Percentiles rank a stretch among this genome's conserved stretches.
Conservation (phyloP, 2,329 filamentous ascomycete genomes). For the Aspergillus pseudoterreus region DNA sequence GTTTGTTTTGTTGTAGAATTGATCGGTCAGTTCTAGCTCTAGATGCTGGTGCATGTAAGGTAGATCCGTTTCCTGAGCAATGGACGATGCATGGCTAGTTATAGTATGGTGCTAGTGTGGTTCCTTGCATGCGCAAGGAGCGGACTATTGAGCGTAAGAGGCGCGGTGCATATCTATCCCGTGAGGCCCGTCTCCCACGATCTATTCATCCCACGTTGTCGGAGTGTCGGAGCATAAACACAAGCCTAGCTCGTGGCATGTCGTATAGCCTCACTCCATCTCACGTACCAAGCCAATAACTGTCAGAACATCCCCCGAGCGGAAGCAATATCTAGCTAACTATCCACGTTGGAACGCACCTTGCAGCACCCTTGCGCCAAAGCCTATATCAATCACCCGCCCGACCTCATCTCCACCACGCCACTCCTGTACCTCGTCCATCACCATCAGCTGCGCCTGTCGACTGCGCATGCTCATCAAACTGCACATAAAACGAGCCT, state of each 20-base stretch:
- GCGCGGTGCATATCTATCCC: too few relatives aligned
- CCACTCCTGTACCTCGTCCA: not conserved
- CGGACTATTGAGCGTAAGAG: too few relatives aligned
- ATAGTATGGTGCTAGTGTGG: not conserved
- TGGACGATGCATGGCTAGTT: not conserved
- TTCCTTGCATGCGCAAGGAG: not conserved
- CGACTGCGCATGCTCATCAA: not conserved
- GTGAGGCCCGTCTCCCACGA: too few relatives aligned
- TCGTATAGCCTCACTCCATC: too few relatives aligned
- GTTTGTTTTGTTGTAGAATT: not conserved
- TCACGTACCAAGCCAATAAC: too few relatives aligned
- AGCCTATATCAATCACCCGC: too few relatives aligned
- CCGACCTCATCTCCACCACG: too few relatives aligned
- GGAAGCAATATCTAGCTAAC: too few relatives aligned
- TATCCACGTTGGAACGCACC: not conserved
- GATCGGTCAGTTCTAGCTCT: not conserved
- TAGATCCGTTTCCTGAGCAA: not conserved
- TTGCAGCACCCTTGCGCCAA: not conserved
- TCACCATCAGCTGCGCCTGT: not conserved
- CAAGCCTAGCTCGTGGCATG: too few relatives aligned
- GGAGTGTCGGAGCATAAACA: too few relatives aligned
- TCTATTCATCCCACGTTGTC: too few relatives aligned
- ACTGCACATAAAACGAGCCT: not conserved
- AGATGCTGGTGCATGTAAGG: not conserved
- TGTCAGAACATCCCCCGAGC: too few relatives aligned